phyloP scores from a whole-genome alignment of 192 early-diverging fungal species.

The Backusella circina region DNA sequence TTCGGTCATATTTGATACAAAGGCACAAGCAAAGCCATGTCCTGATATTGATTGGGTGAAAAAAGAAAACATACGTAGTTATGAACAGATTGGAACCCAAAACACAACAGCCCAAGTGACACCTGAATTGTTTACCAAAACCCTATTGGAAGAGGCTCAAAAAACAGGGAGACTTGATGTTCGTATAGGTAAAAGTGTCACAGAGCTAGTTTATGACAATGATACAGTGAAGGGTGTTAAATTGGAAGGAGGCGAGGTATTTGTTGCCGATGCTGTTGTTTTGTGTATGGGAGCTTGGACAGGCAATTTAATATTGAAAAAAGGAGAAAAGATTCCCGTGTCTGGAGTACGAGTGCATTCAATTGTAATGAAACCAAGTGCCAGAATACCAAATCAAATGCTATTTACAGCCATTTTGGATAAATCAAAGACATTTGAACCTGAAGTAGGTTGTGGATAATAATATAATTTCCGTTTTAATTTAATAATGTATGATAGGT shows the following conservation, averaged over 20 bases:
- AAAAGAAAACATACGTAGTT: not conserved
- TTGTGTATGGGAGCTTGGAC: conserved; percentile 48
- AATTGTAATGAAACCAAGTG: conserved; percentile 24
- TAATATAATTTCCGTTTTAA: not conserved
- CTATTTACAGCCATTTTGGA: conserved; percentile 36
- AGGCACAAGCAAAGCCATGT: not conserved
- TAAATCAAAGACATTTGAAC: conserved; percentile 24
- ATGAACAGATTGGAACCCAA: conserved; percentile 21
- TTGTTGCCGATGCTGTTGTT: conserved; percentile 33
- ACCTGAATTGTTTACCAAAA: conserved; percentile 35
- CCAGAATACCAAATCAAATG: conserved; percentile 26
- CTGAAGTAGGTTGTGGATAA: conserved; percentile 28
- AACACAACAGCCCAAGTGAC: conserved; percentile 41
- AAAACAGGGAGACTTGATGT: conserved; percentile 28
- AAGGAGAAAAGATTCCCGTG: conserved; percentile 28
- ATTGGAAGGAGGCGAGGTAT: conserved; percentile 19
- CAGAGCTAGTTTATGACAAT: conserved; percentile 3
- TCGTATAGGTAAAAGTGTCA: conserved; percentile 10
- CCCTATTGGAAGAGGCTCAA: conserved; percentile 30
- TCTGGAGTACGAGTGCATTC: conserved; percentile 37
- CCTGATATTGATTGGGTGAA: conserved; percentile 19
- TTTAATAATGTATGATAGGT: not conserved
- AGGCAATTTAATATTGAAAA: conserved; percentile 10
- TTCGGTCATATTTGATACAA: conserved; percentile 15
- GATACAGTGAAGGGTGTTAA: conserved; percentile 21